Evolutionary conservation across 257 asterid species (phyloP).

Genomic region (Lycium barbarum): DNA sequence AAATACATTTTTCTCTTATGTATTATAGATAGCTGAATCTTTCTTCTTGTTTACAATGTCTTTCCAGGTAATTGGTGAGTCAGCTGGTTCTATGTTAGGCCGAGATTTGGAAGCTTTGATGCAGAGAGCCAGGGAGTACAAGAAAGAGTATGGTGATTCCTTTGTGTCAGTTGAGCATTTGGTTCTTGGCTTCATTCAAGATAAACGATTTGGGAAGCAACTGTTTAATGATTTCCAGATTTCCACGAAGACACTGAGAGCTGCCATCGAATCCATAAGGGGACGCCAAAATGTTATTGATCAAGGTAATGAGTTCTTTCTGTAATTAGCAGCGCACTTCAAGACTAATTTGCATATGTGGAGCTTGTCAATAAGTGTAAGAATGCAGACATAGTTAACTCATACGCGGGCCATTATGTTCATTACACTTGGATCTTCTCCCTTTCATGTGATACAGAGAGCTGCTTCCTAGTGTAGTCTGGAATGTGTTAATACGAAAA

Average conservation of each 20-base stretch:
- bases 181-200: slow-evolving; percentile 77
- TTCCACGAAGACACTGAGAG: slow-evolving; percentile 61
- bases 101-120: slow-evolving; percentile 82
- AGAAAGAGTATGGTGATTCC: slow-evolving; percentile 88
- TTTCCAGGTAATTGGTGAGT: slow-evolving; percentile 79
- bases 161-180: slow-evolving; percentile 94
- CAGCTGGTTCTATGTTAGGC: slow-evolving; percentile 92
- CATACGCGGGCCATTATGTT: neutral
- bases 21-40: slow-evolving; percentile 25
- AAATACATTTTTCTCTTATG: neutral
- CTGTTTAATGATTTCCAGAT: slow-evolving; percentile 74
- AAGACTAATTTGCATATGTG: neutral
- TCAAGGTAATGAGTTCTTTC: slow-evolving; percentile 61
- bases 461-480: neutral
- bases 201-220: slow-evolving; percentile 85
- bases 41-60: neutral
- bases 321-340: neutral
- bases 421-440: neutral
- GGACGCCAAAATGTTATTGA: slow-evolving; percentile 93
- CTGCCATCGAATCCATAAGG: slow-evolving; percentile 80
- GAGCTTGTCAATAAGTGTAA: neutral
- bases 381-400: neutral
- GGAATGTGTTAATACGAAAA: neutral
- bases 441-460: slow-evolving; percentile 6
- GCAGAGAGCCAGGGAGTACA: slow-evolving; percentile 85